Conservation (phyloP, 371 early-diverging fungal species). For the Sporodiniella umbellata region DNA sequence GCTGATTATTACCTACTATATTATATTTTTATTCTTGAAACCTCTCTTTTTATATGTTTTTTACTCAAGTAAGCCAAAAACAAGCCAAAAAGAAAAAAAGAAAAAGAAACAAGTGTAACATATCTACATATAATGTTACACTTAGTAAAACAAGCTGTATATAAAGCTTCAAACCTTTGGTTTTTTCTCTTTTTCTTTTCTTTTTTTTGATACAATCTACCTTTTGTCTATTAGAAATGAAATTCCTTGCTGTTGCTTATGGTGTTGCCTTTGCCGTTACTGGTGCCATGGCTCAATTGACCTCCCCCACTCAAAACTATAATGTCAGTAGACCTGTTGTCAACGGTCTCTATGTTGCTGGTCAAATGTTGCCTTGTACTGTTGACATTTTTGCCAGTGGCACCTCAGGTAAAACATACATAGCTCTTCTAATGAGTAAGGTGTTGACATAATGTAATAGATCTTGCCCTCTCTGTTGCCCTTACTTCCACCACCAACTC, state of each 20-base stretch:
- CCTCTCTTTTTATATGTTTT: no score
- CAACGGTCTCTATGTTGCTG: constrained; percentile 38
- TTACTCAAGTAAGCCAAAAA: no score
- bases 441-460: constrained; percentile 13
- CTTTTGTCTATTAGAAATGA: constrained; percentile 7
- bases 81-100: no score
- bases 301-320: constrained; percentile 33
- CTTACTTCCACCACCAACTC: constrained; percentile 13
- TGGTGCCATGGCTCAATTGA: constrained; percentile 28
- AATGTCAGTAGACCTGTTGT: constrained; percentile 36
- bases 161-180: background rate
- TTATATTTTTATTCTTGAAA: no score
- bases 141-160: no score
- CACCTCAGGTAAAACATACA: constrained; percentile 18
- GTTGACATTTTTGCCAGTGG: constrained; percentile 26
- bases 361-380: constrained; percentile 37
- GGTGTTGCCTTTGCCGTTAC: constrained; percentile 13
- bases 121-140: no score
- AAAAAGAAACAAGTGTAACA: no score
- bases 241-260: constrained; percentile 13
- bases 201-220: background rate
- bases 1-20: no score
- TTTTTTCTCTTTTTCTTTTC: background rate
- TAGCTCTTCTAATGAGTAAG: background rate
- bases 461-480: constrained; percentile 16